phyloP scores from a whole-genome alignment of 306 rosid genomes.

The Lagenaria siceraria region DNA sequence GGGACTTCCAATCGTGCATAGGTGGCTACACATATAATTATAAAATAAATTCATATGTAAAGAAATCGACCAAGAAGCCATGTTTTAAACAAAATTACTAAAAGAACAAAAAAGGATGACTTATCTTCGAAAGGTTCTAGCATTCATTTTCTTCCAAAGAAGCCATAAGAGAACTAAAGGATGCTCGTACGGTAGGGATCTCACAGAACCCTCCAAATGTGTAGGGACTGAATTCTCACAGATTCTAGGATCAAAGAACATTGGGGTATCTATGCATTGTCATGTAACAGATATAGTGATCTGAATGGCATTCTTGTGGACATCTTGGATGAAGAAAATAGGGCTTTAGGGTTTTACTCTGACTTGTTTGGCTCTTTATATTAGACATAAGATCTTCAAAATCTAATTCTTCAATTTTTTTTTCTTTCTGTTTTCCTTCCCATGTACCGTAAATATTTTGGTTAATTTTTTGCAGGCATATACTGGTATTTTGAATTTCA shows the following conservation, averaged over 20 bases:
- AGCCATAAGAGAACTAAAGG: too few relatives aligned
- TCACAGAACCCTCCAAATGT: background rate
- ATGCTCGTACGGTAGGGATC: background rate
- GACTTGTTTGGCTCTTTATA: background rate
- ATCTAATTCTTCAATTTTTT: background rate
- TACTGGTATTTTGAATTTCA: constrained; percentile 66
- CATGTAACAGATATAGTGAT: background rate
- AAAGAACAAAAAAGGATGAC: too few relatives aligned
- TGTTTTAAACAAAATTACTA: too few relatives aligned
- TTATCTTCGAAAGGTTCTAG: too few relatives aligned
- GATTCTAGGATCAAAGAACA: background rate
- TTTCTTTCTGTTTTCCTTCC: background rate
- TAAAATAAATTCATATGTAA: too few relatives aligned
- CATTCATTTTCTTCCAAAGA: too few relatives aligned
- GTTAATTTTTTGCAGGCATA: constrained; percentile 46
- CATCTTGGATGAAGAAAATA: background rate
- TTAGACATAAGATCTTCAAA: background rate
- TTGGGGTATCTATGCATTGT: background rate
- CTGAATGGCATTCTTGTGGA: background rate
- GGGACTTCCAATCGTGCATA: too few relatives aligned
- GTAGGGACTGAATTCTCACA: background rate
- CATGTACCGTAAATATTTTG: background rate
- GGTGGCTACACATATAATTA: too few relatives aligned
- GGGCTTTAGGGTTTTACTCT: background rate
- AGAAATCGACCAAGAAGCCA: too few relatives aligned